These are phyloP conservation scores for Cadophora malorum DNA, from an alignment of 2,329 filamentous ascomycete species.

Conservation along the genomic window DNA sequence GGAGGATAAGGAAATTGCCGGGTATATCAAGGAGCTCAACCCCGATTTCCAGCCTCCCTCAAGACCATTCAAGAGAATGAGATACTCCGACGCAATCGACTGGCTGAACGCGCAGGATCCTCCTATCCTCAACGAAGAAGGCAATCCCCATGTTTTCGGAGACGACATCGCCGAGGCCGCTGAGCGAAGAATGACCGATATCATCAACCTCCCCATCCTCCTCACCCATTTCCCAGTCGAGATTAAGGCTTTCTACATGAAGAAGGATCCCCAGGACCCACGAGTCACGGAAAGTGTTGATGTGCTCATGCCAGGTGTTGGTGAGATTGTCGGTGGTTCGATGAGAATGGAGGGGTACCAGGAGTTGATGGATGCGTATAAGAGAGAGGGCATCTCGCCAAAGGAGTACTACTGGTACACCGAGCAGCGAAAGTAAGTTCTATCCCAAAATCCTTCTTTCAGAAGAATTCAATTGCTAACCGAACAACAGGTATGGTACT, in stretches of 20 bases:
- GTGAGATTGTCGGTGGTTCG: conserved; percentile 93
- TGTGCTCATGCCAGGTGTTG: conserved; percentile 85
- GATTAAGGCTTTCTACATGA: conserved; percentile 99
- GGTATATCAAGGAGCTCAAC: conserved; percentile 85
- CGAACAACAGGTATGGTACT: conserved; percentile 74
- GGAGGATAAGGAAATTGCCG: conserved; percentile 73
- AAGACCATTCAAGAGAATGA: conserved; percentile 93
- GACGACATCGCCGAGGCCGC: conserved; percentile 98
- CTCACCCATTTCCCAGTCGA: conserved; percentile 95
- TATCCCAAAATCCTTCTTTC: background rate
- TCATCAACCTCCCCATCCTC: conserved; percentile 94
- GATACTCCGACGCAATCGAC: conserved; percentile 89
- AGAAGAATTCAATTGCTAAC: background rate
- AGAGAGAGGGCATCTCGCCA: conserved; percentile 83
- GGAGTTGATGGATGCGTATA: conserved; percentile 87
- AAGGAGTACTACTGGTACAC: conserved; percentile 98
- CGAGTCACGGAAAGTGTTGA: conserved; percentile 95
- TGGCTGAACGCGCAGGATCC: conserved; percentile 88
- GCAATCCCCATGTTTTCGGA: conserved; percentile 86
- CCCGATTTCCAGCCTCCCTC: conserved; percentile 82
- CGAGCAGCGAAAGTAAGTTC: conserved; percentile 82
- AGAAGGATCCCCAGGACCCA: conserved; percentile 78
- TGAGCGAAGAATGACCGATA: conserved; percentile 95
- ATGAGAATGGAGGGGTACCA: conserved; percentile 96
- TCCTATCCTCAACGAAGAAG: conserved; percentile 88